phyloP scores from a whole-genome alignment of 768 basidiomycete genomes.

The Cystobasidium ongulense region DNA sequence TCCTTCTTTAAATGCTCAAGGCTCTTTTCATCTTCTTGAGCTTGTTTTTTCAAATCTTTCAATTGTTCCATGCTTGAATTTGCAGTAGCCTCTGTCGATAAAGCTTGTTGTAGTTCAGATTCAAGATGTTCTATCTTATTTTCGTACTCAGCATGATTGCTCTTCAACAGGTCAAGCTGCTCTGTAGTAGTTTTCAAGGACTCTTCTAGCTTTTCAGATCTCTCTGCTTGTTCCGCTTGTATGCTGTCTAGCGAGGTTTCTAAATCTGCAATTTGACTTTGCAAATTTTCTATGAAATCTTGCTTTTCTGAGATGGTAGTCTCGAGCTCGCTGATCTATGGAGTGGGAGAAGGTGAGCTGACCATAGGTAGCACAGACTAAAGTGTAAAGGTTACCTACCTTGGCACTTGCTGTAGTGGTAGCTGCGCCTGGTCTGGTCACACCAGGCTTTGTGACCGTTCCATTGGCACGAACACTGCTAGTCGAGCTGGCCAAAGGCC shows the following conservation, averaged over 20 bases:
- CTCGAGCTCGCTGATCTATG: constrained; percentile 16
- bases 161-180: background rate
- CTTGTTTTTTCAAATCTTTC: background rate
- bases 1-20: background rate
- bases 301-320: background rate
- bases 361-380: background rate
- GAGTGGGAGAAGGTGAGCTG: background rate
- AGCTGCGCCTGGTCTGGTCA: background rate
- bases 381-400: background rate
- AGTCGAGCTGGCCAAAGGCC: constrained; percentile 1
- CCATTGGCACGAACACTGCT: background rate
- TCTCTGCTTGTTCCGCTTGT: background rate
- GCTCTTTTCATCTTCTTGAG: background rate
- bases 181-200: background rate
- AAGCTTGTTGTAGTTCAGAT: background rate
- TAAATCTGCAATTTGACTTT: background rate
- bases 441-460: background rate
- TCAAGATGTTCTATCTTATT: background rate
- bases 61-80: background rate
- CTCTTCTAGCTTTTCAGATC: background rate
- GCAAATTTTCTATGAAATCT: background rate
- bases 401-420: background rate
- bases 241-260: background rate
- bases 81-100: background rate
- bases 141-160: background rate